Percentiles rank a stretch among this genome's conserved stretches.
phyloP scores from a whole-genome alignment of 176 grass and related monocot species.

The Aegilops umbellulata region DNA sequence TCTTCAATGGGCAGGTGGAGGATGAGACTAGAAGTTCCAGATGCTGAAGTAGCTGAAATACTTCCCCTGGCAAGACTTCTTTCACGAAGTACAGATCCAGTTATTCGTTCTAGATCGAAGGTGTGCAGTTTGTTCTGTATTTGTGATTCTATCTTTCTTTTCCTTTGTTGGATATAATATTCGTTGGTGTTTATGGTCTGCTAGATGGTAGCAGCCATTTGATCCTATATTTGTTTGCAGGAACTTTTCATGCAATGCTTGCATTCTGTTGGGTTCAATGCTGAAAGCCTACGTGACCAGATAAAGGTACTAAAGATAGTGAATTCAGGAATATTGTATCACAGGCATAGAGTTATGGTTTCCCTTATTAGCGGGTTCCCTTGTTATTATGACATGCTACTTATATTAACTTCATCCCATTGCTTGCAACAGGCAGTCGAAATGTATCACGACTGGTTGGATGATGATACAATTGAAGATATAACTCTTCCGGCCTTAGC shows the following conservation, averaged over 20 bases:
- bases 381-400: slow-evolving; percentile 5
- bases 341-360: slow-evolving; percentile 15
- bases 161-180: slow-evolving; percentile 22
- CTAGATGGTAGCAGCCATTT: slow-evolving; percentile 10
- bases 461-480: slow-evolving; percentile 75
- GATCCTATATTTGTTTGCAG: slow-evolving; percentile 54
- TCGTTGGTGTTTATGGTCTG: slow-evolving; percentile 17
- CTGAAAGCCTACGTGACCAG: slow-evolving; percentile 88
- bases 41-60: slow-evolving; percentile 98
- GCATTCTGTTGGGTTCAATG: slow-evolving; percentile 84
- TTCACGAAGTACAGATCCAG: slow-evolving; percentile 97
- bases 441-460: slow-evolving; percentile 72
- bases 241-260: slow-evolving; percentile 95
- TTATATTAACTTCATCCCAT: slow-evolving; percentile 26
- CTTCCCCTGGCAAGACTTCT: slow-evolving; percentile 95
- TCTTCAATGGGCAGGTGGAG: slow-evolving; percentile 98
- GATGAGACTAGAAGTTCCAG: slow-evolving; percentile 92
- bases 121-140: slow-evolving; percentile 38
- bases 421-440: slow-evolving; percentile 67
- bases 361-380: neutral
- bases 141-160: slow-evolving; percentile 11
- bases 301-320: slow-evolving; percentile 63
- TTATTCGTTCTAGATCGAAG: slow-evolving; percentile 88
- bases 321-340: slow-evolving; percentile 24
- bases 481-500: slow-evolving; percentile 93